Evolutionary conservation across 345 rosid species (phyloP), one percentile per base, ranked within the genome.

Genomic region (Brassica rapa): DNA sequence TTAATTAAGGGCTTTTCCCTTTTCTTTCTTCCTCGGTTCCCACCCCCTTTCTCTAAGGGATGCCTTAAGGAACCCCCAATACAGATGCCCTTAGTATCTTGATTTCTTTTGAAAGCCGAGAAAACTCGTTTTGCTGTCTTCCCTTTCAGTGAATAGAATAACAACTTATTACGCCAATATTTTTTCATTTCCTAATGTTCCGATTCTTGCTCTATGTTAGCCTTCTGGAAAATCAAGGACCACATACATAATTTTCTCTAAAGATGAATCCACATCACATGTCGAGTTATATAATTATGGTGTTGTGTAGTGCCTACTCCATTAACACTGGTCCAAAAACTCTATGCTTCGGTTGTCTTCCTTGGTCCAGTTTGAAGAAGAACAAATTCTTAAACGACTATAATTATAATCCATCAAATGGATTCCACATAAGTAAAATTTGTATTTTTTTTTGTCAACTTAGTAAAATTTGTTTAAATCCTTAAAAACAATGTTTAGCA

Each of bases 191-290:
- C 46, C 21, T 53, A 30, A 11, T 60, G 49, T 79, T 79, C 57
- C 27, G 70, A 79, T 79, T 73, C 82, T 73, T 7, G 67, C 61
- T 64, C 66, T 16, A 41, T 53, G 3, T 7, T n/a, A 59, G 19
- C 55, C 72, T 21, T 66, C 63, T 46, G 56, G 6, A 43, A 43
- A 41, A 59, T 49, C 14, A 67, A 61, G 78, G 65, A 68, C 78
- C 82, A 73, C 51, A 27, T 3, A 27, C 30, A 27, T 27, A 27
- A 27, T 53, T 51, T 35, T 67, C 16, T 27, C 4, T 49, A 67
- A 67, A 67, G 55, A 14, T 37, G 43, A 68, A 37, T 53, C 70
- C 74, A 68, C 21, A 19, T 1, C 21, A 19, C 74, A 14, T 68
- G 74, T 78, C 73, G 66, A 37, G 49, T 68, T 51, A 33, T 62